Percentiles rank a stretch among this genome's conserved stretches.
Conservation (phyloP, 2,329 filamentous ascomycete genomes). For the Cordyceps pruinosa region DNA sequence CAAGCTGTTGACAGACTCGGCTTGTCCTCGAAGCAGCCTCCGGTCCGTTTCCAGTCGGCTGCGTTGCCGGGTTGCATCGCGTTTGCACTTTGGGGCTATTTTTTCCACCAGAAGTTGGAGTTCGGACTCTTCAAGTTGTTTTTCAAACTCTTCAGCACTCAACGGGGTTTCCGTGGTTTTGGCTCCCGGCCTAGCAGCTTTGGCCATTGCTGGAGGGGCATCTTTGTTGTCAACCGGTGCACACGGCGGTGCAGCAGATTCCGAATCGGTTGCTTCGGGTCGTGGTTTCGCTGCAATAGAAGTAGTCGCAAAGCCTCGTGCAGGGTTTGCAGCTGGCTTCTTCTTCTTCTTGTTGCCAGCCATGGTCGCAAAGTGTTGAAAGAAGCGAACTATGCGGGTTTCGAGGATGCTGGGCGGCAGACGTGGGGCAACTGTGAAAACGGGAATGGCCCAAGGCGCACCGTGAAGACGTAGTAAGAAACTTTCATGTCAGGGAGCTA, state of each 20-base stretch:
- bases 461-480: no score
- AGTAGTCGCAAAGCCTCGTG: slow-evolving; percentile 87
- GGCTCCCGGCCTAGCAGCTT: slow-evolving; percentile 12
- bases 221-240: slow-evolving; percentile 10
- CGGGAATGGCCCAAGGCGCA: no score
- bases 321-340: slow-evolving; percentile 80
- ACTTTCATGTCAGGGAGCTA: no score
- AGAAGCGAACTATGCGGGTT: neutral
- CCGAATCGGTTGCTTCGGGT: slow-evolving; percentile 46
- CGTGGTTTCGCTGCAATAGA: slow-evolving; percentile 80
- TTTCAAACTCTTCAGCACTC: slow-evolving; percentile 83
- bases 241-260: slow-evolving; percentile 12
- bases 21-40: slow-evolving; percentile 71
- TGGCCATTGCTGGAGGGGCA: slow-evolving; percentile 25
- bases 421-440: slow-evolving; percentile 11
- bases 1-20: slow-evolving; percentile 62
- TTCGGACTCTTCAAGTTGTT: slow-evolving; percentile 82
- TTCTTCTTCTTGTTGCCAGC: slow-evolving; percentile 77
- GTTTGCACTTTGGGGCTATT: slow-evolving; percentile 67
- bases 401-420: slow-evolving; percentile 5
- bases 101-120: slow-evolving; percentile 84
- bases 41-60: slow-evolving; percentile 77
- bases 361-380: slow-evolving; percentile 43
- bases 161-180: slow-evolving; percentile 40
- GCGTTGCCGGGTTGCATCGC: slow-evolving; percentile 71